Evolutionary conservation across 2,329 filamentous ascomycete species (phyloP), one percentile per base, ranked within the genome.

Genomic region (Alternaria ethzedia): DNA sequence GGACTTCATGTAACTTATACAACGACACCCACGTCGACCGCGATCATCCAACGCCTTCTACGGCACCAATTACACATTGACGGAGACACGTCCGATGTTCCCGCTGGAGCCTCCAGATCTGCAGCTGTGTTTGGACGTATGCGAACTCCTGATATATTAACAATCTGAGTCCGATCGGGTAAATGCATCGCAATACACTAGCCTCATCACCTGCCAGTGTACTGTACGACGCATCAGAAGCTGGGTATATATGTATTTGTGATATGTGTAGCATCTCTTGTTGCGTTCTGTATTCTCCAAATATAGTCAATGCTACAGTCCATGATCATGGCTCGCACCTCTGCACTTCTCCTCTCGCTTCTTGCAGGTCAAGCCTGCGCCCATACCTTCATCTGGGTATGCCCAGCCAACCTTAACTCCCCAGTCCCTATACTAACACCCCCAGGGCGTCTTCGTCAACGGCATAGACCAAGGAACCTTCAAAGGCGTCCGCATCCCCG

Each of bases 381-480:
- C 17, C 75, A 49, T 5, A 62, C 15, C 6, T 17, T 13, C 23
- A 32, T 32, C 13, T 32, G 30, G 30, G 30, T 32, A 32, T 32
- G 13, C 30, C 2, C 30, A 32, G 13, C 5, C 30, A 32, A 1
- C 4, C 30, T 1, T 1, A 32, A 32, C 2, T 15, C 30, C 15
- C 13, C 11, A 5, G 5, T 1, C 1, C 5, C 4, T 3, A 13
- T 5, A 23, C 41, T 58, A 52, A 61, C 17, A 21, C 3, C 3
- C 23, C 8, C 47, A 75, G 73, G 73, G 74, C 17, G 73, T 77
- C 11, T 77, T 70, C 54, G 73, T 77, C 21, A 77, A 76, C 57
- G 74, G 75, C 17, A 61, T 72, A 9, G 75, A 77, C 46, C 75
- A 77, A 68, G 75, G 74, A 10, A 66, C 68, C 9, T 74, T 70